A percentile compares a stretch with the other conserved stretches of the same genome.
Conservation (phyloP, 208 protist species). For the Crithidia bombi region DNA sequence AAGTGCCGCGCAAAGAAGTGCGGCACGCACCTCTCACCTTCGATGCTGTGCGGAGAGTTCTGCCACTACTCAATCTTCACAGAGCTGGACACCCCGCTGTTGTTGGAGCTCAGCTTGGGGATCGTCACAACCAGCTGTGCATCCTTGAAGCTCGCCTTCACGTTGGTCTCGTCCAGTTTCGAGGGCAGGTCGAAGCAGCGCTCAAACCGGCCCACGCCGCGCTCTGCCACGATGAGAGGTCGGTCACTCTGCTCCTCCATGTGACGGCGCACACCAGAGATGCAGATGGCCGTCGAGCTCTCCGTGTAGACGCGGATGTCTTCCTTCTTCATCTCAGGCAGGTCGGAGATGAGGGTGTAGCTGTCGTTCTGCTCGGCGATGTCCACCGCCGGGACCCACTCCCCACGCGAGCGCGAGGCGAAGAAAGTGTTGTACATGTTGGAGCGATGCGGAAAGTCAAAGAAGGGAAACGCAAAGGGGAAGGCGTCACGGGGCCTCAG, state of each 20-base stretch:
- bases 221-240: conserved; percentile 51
- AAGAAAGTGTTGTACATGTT: conserved; percentile 57
- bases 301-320: conserved; percentile 75
- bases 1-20: not conserved
- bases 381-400: conserved; percentile 81
- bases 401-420: conserved; percentile 50
- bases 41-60: not conserved
- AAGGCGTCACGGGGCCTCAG: not conserved
- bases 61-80: conserved; percentile 55
- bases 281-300: conserved; percentile 54
- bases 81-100: conserved; percentile 20
- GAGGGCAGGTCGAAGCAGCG: conserved; percentile 73
- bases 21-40: not conserved
- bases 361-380: conserved; percentile 55
- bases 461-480: conserved; percentile 19
- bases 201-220: conserved; percentile 69
- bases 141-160: conserved; percentile 66
- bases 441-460: not conserved
- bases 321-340: conserved; percentile 78
- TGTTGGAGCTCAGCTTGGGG: conserved; percentile 39
- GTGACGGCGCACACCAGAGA: conserved; percentile 65
- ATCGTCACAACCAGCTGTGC: conserved; percentile 61
- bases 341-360: conserved; percentile 69
- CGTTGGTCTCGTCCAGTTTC: conserved; percentile 32
- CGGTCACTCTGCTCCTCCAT: conserved; percentile 41